Conservation (phyloP, 306 rosid species). For the Pyrus pyrifolia region DNA sequence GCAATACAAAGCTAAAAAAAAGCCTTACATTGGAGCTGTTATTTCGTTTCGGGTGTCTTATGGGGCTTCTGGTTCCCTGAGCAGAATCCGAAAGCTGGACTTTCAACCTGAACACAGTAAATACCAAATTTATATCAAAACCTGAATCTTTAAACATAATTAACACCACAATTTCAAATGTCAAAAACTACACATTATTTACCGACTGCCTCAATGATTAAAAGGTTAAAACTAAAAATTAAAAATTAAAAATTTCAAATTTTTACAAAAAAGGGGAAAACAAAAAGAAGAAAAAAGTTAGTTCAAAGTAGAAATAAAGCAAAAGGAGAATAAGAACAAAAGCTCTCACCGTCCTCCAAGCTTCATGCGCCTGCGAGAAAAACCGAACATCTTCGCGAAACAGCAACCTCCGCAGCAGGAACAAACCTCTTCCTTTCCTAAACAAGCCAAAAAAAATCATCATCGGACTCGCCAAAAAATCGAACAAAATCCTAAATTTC, state of each 20-base stretch:
- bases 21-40: constrained; percentile 48
- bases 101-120: constrained; percentile 51
- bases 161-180: not conserved
- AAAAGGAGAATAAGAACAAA: not conserved
- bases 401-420: constrained; percentile 4
- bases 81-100: constrained; percentile 62
- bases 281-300: not conserved
- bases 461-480: not conserved
- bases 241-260: not conserved
- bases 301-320: not conserved
- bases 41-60: constrained; percentile 50
- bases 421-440: not conserved
- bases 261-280: not conserved
- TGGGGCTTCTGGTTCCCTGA: constrained; percentile 77
- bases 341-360: constrained; percentile 53
- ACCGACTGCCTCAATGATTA: not conserved
- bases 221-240: not conserved
- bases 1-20: not conserved
- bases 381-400: constrained; percentile 56
- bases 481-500: constrained; percentile 9
- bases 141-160: not conserved
- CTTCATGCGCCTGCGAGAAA: constrained; percentile 84
- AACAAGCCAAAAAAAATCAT: constrained; percentile 7
- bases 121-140: not conserved
- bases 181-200: not conserved